These are phyloP conservation scores for Colletotrichum sp. DNA, from an alignment of 2,329 filamentous ascomycete species.

Conservation along the genomic window DNA sequence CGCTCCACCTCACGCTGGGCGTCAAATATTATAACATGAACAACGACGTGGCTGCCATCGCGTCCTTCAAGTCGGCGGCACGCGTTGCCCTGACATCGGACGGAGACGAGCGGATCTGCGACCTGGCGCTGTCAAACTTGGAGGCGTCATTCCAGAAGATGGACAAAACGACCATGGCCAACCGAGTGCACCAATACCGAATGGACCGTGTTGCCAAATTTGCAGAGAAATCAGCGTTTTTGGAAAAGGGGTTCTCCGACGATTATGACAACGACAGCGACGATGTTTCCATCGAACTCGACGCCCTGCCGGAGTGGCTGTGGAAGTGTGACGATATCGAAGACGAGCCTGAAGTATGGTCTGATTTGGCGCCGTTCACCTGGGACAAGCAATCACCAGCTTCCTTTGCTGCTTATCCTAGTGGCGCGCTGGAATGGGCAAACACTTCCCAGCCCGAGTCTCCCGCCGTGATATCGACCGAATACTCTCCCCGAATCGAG, in stretches of 20 bases:
- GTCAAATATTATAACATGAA: slow-evolving; percentile 35
- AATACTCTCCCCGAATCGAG: neutral
- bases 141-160: slow-evolving; percentile 31
- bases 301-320: slow-evolving; percentile 19
- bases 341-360: neutral
- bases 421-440: neutral
- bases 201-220: slow-evolving; percentile 33
- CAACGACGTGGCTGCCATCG: slow-evolving; percentile 31
- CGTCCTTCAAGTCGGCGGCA: slow-evolving; percentile 33
- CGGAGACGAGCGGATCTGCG: slow-evolving; percentile 35
- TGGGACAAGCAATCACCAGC: slow-evolving; percentile 1
- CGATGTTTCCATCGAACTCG: neutral
- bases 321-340: slow-evolving; percentile 15
- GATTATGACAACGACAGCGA: slow-evolving; percentile 14
- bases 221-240: slow-evolving; percentile 27
- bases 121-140: slow-evolving; percentile 38
- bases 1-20: slow-evolving; percentile 35
- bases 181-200: slow-evolving; percentile 30
- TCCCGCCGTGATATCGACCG: neutral
- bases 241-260: neutral
- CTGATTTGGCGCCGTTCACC: neutral
- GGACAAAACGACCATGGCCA: slow-evolving; percentile 27
- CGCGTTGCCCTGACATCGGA: slow-evolving; percentile 30
- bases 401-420: neutral
- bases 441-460: slow-evolving; percentile 6